phyloP scores from a whole-genome alignment of 345 rosid species.

The Pseudoturritis turrita region DNA sequence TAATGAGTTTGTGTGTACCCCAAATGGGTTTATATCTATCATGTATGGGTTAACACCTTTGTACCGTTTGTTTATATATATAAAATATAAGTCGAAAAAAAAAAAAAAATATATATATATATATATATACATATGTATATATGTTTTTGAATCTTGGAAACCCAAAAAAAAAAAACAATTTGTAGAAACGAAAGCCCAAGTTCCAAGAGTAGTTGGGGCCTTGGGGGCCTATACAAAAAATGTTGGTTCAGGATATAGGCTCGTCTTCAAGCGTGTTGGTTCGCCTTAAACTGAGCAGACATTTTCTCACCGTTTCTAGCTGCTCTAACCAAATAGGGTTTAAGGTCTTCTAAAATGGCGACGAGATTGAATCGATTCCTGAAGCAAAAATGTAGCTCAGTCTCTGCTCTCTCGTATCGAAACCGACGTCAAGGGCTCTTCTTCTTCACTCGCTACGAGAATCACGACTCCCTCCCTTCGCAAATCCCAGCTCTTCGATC shows the following conservation, averaged over 20 bases:
- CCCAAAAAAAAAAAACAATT: too few species aligned
- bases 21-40: too few species aligned
- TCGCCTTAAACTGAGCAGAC: background rate
- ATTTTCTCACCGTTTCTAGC: background rate
- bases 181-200: background rate
- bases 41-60: too few species aligned
- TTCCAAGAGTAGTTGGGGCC: too few species aligned
- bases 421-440: slow-evolving; percentile 1
- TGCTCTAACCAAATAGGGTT: slow-evolving; percentile 24
- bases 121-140: too few species aligned
- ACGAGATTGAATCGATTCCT: slow-evolving; percentile 42
- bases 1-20: too few species aligned
- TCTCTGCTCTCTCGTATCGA: slow-evolving; percentile 29
- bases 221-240: too few species aligned
- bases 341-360: slow-evolving; percentile 41
- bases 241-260: background rate
- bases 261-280: background rate
- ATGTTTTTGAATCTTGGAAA: too few species aligned
- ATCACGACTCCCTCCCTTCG: slow-evolving; percentile 36
- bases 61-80: too few species aligned
- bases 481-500: slow-evolving; percentile 39
- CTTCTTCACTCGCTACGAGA: slow-evolving; percentile 11
- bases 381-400: slow-evolving; percentile 26
- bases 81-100: too few species aligned
- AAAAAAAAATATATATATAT: too few species aligned